Evolutionary conservation across 495 filamentous ascomycete species (phyloP).

Genomic region (Penicillium cosmopolitanum): DNA sequence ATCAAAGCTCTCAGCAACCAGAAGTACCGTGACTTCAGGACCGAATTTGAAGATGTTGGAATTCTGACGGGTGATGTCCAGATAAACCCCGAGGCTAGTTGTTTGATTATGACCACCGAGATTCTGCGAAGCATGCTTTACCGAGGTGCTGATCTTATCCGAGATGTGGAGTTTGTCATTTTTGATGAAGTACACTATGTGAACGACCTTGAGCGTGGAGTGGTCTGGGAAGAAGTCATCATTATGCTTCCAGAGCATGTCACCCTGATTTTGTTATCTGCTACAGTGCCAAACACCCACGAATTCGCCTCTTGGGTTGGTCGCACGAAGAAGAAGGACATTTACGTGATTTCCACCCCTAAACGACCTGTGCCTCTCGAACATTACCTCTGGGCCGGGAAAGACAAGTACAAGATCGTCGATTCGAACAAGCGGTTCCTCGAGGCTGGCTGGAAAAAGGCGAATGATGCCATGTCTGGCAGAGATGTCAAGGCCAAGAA

Average conservation of each 20-base stretch:
- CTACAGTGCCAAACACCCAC: constrained; percentile 94
- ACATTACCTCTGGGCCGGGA: constrained; percentile 94
- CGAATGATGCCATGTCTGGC: constrained; percentile 79
- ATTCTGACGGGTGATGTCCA: constrained; percentile 98
- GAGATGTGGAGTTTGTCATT: constrained; percentile 98
- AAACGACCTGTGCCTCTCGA: constrained; percentile 95
- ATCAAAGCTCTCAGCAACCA: constrained; percentile 99
- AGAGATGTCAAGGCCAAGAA: constrained; percentile 69
- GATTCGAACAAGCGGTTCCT: constrained; percentile 88
- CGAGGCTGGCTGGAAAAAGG: constrained; percentile 92
- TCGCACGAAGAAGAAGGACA: constrained; percentile 96
- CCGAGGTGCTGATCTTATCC: constrained; percentile 90
- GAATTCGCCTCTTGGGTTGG: constrained; percentile 99
- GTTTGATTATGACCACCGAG: constrained; percentile 98
- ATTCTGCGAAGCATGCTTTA: constrained; percentile 99
- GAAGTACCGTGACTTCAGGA: constrained; percentile 94
- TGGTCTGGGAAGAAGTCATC: constrained; percentile 99
- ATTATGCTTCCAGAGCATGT: constrained; percentile 99
- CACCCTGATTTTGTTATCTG: constrained; percentile 90
- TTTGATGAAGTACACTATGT: constrained; percentile 99
- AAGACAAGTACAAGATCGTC: constrained; percentile 92
- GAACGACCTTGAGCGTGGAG: constrained; percentile 94
- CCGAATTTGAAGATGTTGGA: constrained; percentile 89
- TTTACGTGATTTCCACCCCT: constrained; percentile 96
- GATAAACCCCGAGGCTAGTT: constrained; percentile 96